A percentile compares a stretch with the other conserved stretches of the same genome.
Evolutionary conservation across 2,329 filamentous ascomycete genomes (phyloP).

Genomic region (Neopestalotiopsis clavispora): DNA sequence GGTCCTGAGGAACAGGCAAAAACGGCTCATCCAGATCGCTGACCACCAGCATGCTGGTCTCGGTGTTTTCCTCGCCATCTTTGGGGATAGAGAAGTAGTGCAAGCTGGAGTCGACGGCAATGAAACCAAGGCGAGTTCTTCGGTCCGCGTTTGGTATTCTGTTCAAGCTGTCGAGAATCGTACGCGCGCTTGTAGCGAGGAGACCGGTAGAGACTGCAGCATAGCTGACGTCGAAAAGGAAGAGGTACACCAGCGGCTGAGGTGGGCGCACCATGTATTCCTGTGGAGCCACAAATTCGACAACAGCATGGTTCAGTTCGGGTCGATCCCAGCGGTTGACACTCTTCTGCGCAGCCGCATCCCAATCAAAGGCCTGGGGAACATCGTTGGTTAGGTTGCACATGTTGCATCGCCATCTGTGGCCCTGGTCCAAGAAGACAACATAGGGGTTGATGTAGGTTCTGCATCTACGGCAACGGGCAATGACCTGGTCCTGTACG

Average conservation of each 20-base stretch:
- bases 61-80: conserved; percentile 81
- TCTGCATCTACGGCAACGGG: conserved; percentile 90
- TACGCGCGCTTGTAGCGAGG: conserved; percentile 88
- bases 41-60: conserved; percentile 90
- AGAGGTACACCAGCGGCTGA: conserved; percentile 93
- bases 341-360: conserved; percentile 86
- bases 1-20: conserved; percentile 88
- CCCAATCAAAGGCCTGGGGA: conserved; percentile 99
- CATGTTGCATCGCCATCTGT: conserved; percentile 99
- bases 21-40: conserved; percentile 97
- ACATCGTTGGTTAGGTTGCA: conserved; percentile 98
- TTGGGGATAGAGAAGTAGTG: conserved; percentile 96
- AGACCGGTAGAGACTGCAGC: conserved; percentile 88
- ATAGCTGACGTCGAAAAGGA: conserved; percentile 94
- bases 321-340: conserved; percentile 91
- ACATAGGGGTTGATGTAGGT: conserved; percentile 99
- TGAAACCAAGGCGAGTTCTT: conserved; percentile 89
- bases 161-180: conserved; percentile 92
- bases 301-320: conserved; percentile 94
- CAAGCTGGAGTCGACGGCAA: conserved; percentile 91
- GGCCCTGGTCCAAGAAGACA: conserved; percentile 93
- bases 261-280: conserved; percentile 99
- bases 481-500: conserved; percentile 96
- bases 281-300: conserved; percentile 96
- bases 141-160: conserved; percentile 98